Base-by-base conservation (phyloP, 2,329 filamentous ascomycete species). In the Alternaria tenuissima region DNA sequence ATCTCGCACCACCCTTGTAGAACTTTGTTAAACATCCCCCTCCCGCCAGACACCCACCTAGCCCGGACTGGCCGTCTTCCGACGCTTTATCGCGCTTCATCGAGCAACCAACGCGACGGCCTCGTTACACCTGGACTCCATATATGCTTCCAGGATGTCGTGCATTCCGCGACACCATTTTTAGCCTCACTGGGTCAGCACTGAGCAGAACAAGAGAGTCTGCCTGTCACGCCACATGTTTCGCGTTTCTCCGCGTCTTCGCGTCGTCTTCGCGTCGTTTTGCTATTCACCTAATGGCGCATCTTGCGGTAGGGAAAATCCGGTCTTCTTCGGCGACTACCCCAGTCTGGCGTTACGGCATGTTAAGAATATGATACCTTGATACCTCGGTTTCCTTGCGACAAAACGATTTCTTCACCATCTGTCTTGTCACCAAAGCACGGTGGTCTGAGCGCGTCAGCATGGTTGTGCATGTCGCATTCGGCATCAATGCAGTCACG, bases 311-410 rank as follows among this genome's bases (percentile, higher is more conserved):
- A 55, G 51, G 46, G 46, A 62, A 58, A 55, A 61, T 52, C 16
- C 41, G 61, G 58, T 46, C 43, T 61, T 58, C 28, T 54, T 48
- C 20, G 55, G 59, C 58, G 55, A 62, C 41, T 48, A 55, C 48
- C 55, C 54, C 51, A 53, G 46, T 55, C 51, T 42, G 61, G 61
- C 61, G 61, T 63, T 63, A 36, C 34, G 54, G 61, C 58, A 63
- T 58, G 39, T 58, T 38, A 56, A 44, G 51, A 58, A 63, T 57
- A 63, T 61, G 61, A 63, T 63, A 61, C 61, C 58, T 63, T 61
- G 61, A 63, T 63, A 61, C 61, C 58, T 63, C 42, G 49, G 46
- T 58, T 61, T 58, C 49, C 58, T 52, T 52, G 34, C 28, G 53
- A 42, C 20, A 47, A 56, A 60, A 60, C 39, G 47, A 55, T 52